A percentile compares a stretch with the other conserved stretches of the same genome.
Evolutionary conservation across 1,284 basidiomycete species (phyloP).

Genomic region (Anthracocystis setariae): DNA sequence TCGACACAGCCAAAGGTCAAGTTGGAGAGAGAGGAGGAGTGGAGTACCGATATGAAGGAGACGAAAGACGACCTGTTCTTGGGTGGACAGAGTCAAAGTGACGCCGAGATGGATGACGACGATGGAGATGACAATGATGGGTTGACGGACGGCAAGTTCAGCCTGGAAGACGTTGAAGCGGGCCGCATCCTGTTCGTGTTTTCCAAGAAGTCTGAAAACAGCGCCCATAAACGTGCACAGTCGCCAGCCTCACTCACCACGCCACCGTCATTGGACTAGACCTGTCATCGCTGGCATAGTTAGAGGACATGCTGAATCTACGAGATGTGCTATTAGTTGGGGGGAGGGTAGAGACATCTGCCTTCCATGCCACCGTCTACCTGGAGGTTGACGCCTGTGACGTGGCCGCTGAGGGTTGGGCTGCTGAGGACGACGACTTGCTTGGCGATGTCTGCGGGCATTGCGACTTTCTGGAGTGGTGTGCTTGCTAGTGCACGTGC

Average conservation of each 20-base stretch:
- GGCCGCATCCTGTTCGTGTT: constrained; percentile 51
- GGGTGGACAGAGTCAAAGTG: not conserved
- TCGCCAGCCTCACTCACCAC: not conserved
- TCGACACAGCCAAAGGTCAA: constrained; percentile 9
- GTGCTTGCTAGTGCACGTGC: constrained; percentile 72
- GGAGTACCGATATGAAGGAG: constrained; percentile 33
- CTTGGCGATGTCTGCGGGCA: constrained; percentile 75
- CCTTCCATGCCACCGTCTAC: constrained; percentile 83
- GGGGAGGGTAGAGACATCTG: constrained; percentile 55
- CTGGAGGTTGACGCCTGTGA: constrained; percentile 77
- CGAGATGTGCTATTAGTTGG: constrained; percentile 18
- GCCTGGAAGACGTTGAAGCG: constrained; percentile 24
- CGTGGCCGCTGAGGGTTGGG: constrained; percentile 75
- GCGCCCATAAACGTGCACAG: constrained; percentile 8
- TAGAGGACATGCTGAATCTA: not conserved
- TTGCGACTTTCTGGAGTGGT: constrained; percentile 77
- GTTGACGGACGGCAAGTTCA: constrained; percentile 13
- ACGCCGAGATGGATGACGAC: constrained; percentile 3
- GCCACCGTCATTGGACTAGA: constrained; percentile 11
- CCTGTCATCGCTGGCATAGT: not conserved
- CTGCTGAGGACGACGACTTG: constrained; percentile 77
- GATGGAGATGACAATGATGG: constrained; percentile 5
- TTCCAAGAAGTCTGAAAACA: constrained; percentile 38
- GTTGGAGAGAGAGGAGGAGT: constrained; percentile 22
- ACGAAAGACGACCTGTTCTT: constrained; percentile 32